Conservation (phyloP, 1,284 basidiomycete species). For the Microbotryomycetes sp. region DNA sequence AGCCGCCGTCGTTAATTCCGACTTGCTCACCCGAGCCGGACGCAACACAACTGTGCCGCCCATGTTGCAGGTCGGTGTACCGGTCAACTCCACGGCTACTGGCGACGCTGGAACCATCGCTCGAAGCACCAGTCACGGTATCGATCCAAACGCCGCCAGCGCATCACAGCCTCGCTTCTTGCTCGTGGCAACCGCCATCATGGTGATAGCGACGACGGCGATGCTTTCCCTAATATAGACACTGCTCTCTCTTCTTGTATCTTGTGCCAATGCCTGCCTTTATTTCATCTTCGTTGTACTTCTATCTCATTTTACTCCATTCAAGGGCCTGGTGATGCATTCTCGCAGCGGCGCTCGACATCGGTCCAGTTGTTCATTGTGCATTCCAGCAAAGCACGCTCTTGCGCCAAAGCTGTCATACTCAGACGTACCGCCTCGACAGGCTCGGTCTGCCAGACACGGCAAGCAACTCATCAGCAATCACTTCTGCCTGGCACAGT, state of each 20-base stretch:
- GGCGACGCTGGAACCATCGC: not conserved
- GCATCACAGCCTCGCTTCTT: not conserved
- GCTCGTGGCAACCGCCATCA: not conserved
- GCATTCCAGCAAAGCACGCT: slow-evolving; percentile 13
- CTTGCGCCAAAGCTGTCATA: slow-evolving; percentile 10
- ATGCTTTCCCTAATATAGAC: not conserved
- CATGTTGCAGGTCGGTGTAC: not conserved
- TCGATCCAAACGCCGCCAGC: not conserved
- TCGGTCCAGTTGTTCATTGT: not conserved
- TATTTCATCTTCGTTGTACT: not conserved
- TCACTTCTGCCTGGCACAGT: not conserved
- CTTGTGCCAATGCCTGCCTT: not conserved
- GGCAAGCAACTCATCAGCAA: not conserved
- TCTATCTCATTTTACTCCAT: not conserved
- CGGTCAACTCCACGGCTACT: not conserved
- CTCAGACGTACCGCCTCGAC: not conserved
- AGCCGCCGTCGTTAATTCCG: slow-evolving; percentile 17
- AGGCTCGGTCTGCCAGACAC: not conserved
- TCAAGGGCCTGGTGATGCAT: no score
- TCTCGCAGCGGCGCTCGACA: no score
- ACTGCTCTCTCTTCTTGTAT: no score
- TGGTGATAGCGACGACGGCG: not conserved
- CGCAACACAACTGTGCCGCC: not conserved
- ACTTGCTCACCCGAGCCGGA: slow-evolving; percentile 6
- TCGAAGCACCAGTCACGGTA: not conserved